phyloP scores from a whole-genome alignment of 73 alveolate species.

The Paramecium biaurelia region DNA sequence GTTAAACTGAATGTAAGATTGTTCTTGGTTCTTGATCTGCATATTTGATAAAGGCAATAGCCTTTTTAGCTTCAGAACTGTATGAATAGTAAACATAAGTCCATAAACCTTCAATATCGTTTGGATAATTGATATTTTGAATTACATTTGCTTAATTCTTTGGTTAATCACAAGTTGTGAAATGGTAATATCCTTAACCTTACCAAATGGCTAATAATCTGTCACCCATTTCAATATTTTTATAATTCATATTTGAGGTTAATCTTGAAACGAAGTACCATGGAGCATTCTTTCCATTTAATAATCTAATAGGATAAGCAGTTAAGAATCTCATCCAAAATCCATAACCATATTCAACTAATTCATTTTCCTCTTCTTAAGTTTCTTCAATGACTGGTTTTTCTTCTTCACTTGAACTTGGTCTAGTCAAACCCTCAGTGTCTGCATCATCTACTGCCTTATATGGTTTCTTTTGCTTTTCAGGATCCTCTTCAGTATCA shows the following conservation, averaged over 20 bases:
- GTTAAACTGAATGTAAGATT: not conserved
- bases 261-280: slow-evolving; percentile 20
- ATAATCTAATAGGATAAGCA: not conserved
- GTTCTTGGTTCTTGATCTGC: not conserved
- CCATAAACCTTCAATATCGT: slow-evolving; percentile 42
- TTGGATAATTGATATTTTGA: not conserved
- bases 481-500: slow-evolving; percentile 5
- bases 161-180: slow-evolving; percentile 44
- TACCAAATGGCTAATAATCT: slow-evolving; percentile 28
- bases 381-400: slow-evolving; percentile 15
- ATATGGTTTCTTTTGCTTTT: slow-evolving; percentile 5
- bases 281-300: slow-evolving; percentile 24
- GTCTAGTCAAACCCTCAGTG: not conserved
- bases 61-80: not conserved
- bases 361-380: not conserved
- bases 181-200: slow-evolving; percentile 44
- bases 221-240: slow-evolving; percentile 32
- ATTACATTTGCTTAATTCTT: not conserved
- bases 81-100: slow-evolving; percentile 31
- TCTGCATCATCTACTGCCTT: not conserved
- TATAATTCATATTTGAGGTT: not conserved
- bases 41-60: slow-evolving; percentile 26
- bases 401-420: slow-evolving; percentile 23
- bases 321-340: slow-evolving; percentile 31
- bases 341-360: slow-evolving; percentile 42